A percentile compares a stretch with the other conserved stretches of the same genome.
These are phyloP conservation scores for Oryza glumipatula DNA, from an alignment of 176 grass and related monocot species.

Conservation along the genomic window DNA sequence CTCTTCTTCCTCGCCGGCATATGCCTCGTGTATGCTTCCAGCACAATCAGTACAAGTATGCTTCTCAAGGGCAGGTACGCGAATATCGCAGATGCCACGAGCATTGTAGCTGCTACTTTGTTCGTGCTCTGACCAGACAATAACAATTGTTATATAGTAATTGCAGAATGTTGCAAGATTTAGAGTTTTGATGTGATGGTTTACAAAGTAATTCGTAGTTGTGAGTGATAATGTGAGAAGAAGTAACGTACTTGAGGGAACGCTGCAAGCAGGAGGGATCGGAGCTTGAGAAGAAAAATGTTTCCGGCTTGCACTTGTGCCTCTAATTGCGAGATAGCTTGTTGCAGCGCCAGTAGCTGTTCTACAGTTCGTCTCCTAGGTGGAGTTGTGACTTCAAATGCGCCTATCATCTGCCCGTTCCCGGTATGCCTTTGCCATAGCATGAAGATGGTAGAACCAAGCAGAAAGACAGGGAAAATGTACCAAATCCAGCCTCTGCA, in stretches of 20 bases:
- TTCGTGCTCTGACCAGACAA: conserved; percentile 63
- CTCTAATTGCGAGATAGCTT: conserved; percentile 79
- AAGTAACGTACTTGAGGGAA: conserved; percentile 66
- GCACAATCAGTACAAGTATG: conserved; percentile 52
- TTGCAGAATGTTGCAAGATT: background rate
- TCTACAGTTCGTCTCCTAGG: conserved; percentile 66
- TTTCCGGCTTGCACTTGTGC: conserved; percentile 68
- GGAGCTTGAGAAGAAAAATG: conserved; percentile 92
- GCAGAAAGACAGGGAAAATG: conserved; percentile 62
- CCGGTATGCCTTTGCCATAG: conserved; percentile 68
- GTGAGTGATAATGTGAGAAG: background rate
- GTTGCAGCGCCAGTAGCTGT: conserved; percentile 75
- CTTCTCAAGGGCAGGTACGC: conserved; percentile 54
- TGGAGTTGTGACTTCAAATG: conserved; percentile 67
- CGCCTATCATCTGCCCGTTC: conserved; percentile 52
- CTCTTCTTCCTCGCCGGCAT: conserved; percentile 87
- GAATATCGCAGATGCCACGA: conserved; percentile 45
- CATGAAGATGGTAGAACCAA: conserved; percentile 68
- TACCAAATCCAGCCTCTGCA: conserved; percentile 76
- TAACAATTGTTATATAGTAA: background rate
- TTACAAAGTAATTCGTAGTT: background rate
- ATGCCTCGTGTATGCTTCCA: conserved; percentile 87
- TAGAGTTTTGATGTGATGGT: too few relatives aligned
- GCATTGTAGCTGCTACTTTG: conserved; percentile 56
- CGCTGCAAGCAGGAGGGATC: conserved; percentile 78